A percentile compares a stretch with the other conserved stretches of the same genome.
phyloP scores from a whole-genome alignment of 2,329 filamentous ascomycete genomes.

The Beauveria sp. region DNA sequence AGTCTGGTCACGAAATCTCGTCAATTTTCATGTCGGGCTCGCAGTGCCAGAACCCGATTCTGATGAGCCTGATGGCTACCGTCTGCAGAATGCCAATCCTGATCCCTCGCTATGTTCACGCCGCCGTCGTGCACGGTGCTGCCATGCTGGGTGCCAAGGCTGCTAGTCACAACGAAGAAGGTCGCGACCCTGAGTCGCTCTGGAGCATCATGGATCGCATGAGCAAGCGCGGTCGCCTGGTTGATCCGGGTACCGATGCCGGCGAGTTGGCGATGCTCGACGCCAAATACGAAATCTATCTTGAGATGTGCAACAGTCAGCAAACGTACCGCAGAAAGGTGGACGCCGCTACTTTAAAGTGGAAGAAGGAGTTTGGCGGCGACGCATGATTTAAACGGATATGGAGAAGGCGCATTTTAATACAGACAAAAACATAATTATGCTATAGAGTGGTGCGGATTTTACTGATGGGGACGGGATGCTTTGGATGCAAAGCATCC shows the following conservation, averaged over 20 bases:
- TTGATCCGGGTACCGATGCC: conserved; percentile 64
- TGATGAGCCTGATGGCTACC: conserved; percentile 87
- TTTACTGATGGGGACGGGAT: not conserved
- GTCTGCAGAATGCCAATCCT: conserved; percentile 88
- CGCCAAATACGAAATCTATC: conserved; percentile 91
- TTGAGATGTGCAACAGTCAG: conserved; percentile 85
- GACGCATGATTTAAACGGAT: conserved; percentile 12
- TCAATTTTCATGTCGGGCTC: conserved; percentile 99
- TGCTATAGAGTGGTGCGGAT: not conserved
- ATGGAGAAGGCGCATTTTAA: not conserved
- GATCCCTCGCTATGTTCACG: conserved; percentile 88
- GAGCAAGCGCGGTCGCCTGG: conserved; percentile 84
- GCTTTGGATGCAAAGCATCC: not conserved
- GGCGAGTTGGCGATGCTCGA: conserved; percentile 73
- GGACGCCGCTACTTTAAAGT: conserved; percentile 50
- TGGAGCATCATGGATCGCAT: conserved; percentile 98
- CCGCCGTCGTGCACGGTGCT: conserved; percentile 93
- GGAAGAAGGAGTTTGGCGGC: conserved; percentile 23
- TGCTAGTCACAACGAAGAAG: conserved; percentile 65
- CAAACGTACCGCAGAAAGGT: conserved; percentile 73
- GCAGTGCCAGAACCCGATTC: conserved; percentile 89
- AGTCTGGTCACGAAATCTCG: conserved; percentile 74
- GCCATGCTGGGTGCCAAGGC: conserved; percentile 98
- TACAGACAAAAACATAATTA: not conserved
- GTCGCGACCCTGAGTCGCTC: conserved; percentile 71